Base-by-base conservation (phyloP, 345 rosid species). In the Pelargonium nanum region DNA sequence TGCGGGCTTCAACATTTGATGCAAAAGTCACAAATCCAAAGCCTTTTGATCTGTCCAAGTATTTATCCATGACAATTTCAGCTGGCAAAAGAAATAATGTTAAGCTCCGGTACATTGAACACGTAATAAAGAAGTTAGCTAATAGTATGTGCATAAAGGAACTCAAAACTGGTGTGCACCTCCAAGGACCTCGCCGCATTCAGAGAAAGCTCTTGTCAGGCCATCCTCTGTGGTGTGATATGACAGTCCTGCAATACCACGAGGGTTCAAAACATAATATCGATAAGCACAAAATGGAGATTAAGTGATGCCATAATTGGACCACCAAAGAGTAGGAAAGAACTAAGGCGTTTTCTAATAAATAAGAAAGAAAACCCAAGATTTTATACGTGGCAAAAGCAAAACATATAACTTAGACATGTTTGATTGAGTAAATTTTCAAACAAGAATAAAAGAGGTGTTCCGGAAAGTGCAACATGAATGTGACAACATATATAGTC, bases 1-100 rank as follows among this genome's bases (percentile, higher is more conserved):
- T 79, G 40, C 65, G 17, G 28, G 98, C 93, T 72, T 92, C 96
- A 9, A 86, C 86, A 24, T 55, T 76, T 22, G 95, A 85, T 32
- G 95, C 96, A 76, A 75, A 92, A 28, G 93, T 86, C 57, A 89
- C 93, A 65, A 92, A 89, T 1, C 93, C 93, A 34, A 92, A 89
- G 24, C 93, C 98, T 77, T 89, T 87, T 1, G 89, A 76, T 77
- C 70, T 84, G 12, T 85, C 81, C 0, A 88, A 68, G 54, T 77
- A 78, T 79, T 85, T 81, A 68, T 92, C 95, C 71, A 54, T 67
- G 0, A 89, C 62, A 63, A 92, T 64, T 70, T 80, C 81, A 9
- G 95, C 95, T 89, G 84, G 40, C 6, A 44, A 40, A 63, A 52
- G 53, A 25, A 40, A 55, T 22, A 65, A 22, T 4, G 19, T 26